Evolutionary conservation across 140 eudicot species (phyloP).

Genomic region (Oenanthe javanica): DNA sequence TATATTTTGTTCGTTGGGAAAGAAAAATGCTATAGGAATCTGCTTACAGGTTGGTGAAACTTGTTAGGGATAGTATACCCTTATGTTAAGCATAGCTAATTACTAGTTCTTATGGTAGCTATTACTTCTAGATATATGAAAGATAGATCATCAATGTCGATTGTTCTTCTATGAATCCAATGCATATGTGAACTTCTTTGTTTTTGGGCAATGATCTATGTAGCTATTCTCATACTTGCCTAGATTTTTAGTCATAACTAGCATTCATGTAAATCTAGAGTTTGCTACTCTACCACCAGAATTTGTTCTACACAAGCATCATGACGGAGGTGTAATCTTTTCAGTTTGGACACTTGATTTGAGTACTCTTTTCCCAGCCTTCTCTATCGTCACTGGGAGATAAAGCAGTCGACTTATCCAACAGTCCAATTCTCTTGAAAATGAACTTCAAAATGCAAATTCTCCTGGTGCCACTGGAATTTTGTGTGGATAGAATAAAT

Average conservation of each 20-base stretch:
- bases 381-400: not conserved
- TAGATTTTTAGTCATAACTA: not conserved
- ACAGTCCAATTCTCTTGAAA: not conserved
- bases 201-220: not conserved
- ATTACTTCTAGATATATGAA: not conserved
- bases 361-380: not conserved
- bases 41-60: not conserved
- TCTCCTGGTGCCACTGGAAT: not conserved
- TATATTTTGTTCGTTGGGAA: too few species aligned
- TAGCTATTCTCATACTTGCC: not conserved
- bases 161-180: not conserved
- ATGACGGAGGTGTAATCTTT: too few species aligned
- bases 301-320: not conserved
- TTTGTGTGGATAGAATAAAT: not conserved
- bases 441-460: not conserved
- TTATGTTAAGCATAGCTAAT: not conserved
- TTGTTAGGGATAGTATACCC: not conserved
- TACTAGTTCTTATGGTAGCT: not conserved
- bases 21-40: constrained; percentile 2
- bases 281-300: not conserved
- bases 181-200: constrained; percentile 1
- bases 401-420: not conserved
- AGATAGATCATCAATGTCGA: not conserved
- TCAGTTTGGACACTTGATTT: not conserved
- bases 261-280: not conserved